phyloP scores from a whole-genome alignment of 2,329 filamentous ascomycete species.

The Hortaea sp. region DNA sequence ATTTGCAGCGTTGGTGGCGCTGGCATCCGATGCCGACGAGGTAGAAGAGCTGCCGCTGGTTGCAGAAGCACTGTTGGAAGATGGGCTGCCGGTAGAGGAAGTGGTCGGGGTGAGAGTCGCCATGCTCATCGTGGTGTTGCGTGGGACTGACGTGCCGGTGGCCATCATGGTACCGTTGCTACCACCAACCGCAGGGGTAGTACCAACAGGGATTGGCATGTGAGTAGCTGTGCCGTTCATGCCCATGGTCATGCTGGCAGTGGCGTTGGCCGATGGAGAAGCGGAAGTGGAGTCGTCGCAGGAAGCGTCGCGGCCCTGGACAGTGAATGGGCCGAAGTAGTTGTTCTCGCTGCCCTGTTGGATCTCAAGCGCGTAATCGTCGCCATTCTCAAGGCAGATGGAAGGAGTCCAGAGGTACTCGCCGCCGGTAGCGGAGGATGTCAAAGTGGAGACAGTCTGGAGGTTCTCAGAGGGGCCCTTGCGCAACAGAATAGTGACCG shows the following conservation, averaged over 20 bases:
- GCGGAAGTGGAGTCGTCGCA: constrained; percentile 20
- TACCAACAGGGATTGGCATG: constrained; percentile 4
- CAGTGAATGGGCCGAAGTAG: constrained; percentile 44
- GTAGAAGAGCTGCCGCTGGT: constrained; percentile 4
- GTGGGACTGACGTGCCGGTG: constrained; percentile 15
- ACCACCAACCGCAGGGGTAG: constrained; percentile 3
- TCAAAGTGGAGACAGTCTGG: constrained; percentile 33
- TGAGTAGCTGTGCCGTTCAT: constrained; percentile 6
- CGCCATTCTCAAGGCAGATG: constrained; percentile 31
- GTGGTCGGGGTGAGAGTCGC: constrained; percentile 18
- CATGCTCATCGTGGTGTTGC: constrained; percentile 22
- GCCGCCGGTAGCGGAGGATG: constrained; percentile 11
- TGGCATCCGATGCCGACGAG: constrained; percentile 5
- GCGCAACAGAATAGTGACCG: constrained; percentile 47
- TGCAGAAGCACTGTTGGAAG: background rate
- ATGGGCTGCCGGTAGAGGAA: constrained; percentile 7
- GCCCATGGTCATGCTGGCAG: constrained; percentile 1
- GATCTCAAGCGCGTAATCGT: constrained; percentile 52
- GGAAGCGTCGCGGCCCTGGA: constrained; percentile 28
- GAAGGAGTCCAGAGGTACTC: constrained; percentile 40
- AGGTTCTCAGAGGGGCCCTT: constrained; percentile 43
- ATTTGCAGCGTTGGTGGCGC: constrained; percentile 11
- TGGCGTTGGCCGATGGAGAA: constrained; percentile 2
- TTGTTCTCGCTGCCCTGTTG: constrained; percentile 43
- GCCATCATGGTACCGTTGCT: constrained; percentile 5